phyloP scores from a whole-genome alignment of 257 asterid genomes.

The Nicotiana tabacum region DNA sequence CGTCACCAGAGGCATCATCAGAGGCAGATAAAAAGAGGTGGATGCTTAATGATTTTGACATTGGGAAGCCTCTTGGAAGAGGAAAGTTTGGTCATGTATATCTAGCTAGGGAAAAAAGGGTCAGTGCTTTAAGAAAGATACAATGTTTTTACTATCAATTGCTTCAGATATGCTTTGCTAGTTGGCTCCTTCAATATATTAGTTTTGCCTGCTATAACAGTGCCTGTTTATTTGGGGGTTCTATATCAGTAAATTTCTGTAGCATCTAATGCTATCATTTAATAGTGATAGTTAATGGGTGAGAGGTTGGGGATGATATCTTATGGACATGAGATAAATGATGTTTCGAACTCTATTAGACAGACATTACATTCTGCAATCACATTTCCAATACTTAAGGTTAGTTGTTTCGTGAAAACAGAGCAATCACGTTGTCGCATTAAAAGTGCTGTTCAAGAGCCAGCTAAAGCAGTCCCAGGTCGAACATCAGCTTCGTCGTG shows the following conservation, averaged over 20 bases:
- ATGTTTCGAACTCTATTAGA: not conserved
- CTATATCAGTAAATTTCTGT: not conserved
- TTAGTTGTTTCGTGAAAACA: constrained; percentile 21
- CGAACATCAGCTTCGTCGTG: constrained; percentile 96
- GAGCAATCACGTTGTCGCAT: constrained; percentile 91
- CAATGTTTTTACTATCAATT: not conserved
- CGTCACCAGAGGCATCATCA: constrained; percentile 41
- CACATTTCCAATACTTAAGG: not conserved
- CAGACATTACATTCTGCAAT: not conserved
- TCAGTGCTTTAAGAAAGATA: not conserved
- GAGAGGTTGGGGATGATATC: not conserved
- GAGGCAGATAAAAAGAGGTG: constrained; percentile 62
- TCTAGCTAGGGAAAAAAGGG: constrained; percentile 84
- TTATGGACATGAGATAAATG: not conserved
- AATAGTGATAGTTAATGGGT: not conserved
- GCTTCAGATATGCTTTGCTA: not conserved
- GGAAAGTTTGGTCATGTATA: constrained; percentile 93
- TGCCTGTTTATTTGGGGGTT: not conserved
- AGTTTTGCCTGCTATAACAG: not conserved
- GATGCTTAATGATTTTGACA: constrained; percentile 69
- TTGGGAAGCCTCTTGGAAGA: constrained; percentile 91
- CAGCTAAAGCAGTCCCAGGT: constrained; percentile 90
- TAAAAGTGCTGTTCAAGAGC: constrained; percentile 80
- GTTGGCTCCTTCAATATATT: not conserved
- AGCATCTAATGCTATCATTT: not conserved